Base-by-base conservation (phyloP, 768 basidiomycete species). In the Hygrocybe punicea region DNA sequence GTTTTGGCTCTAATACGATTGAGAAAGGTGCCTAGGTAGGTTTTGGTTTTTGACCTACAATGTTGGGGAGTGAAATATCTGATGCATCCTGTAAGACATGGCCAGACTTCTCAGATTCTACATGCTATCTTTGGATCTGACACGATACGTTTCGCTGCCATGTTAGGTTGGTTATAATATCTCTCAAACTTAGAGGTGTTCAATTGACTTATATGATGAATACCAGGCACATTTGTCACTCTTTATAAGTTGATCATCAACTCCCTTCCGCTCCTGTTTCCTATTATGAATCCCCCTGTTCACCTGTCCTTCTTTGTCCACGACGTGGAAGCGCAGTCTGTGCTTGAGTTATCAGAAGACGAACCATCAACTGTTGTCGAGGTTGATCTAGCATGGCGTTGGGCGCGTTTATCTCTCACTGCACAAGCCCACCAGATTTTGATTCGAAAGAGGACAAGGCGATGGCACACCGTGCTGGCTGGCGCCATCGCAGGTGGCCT, bases 111-210 rank as follows among this genome's bases (percentile, higher is more conserved):
- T 4, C 69, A 93, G 21, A 78, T 97, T 50, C 82, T 87, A 3
- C 89, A 83, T 73, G 94, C 93, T 0, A 75, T 96, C 44, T 90
- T 97, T 62, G 93, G 93, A 0, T 60, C 76, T 42, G 94, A 97
- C 65, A 86, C 91, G 0, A 81, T 88, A 65, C 77, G 94, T 17
- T 95, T 96, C 60, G 91, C 86, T 3, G 84, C 86, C 0, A 95
- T 95, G 92, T 76, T 98, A 36, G 93, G 91, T 86, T 59, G 37
- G 69, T 70, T 21, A 6, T 57, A n/a, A 3, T 25, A 19, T 10
- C n/a, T 23, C n/a, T 48, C 7, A 6, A n/a, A 13, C 11, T 13
- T 17, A 2, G 45, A 37, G 23, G 23, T 23, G 8, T 17, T 69
- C 49, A 37, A 23, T 25, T 21, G 36, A n/a, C 34, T n/a, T 16